Evolutionary conservation across 306 rosid genomes (phyloP), one percentile per base, ranked within the genome.

Genomic region (Argentina anserina): DNA sequence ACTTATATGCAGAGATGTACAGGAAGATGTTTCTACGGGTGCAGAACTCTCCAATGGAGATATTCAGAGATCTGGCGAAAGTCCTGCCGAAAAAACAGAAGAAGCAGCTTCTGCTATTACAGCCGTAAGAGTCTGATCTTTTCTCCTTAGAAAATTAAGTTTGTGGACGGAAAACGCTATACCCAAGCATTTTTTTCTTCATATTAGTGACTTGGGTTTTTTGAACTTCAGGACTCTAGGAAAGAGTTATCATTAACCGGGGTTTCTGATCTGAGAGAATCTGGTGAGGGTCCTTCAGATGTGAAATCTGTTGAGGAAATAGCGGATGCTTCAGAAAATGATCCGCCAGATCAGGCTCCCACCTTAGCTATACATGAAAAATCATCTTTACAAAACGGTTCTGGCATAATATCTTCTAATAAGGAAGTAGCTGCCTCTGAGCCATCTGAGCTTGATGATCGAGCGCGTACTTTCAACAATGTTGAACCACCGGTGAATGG

Each of bases 331-430:
- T 59, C 39, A 15, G 88, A 86, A 74, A 92, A 84, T 74, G 81
- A 78, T 76, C 36, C 78, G 75, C 74, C 83, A 26, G 96, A 87
- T 83, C 89, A 87, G 75, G 97, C 86, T 89, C 93, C 87, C 61
- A 86, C 97, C 52, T 83, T 95, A 82, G 72, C 96, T 69, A 81
- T 91, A 68, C 90, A 66, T 41, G 91, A 87, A 67, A 89, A 81
- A 71, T 78, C 87, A 76, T 64, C 86, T 82, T 83, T 77, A 29
- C 86, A 75, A 78, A 83, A 83, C 80, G 84, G 78, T 78, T 86
- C 90, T 62, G 71, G 75, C 80, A 65, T 64, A 67, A 70, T 61
- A 67, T 72, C 88, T 82, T 83, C 84, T 70, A 75, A 67, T 70
- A 75, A 65, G 78, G 96, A 86, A 81, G 75, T 65, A 74, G 76